Base-by-base conservation (phyloP, 805 yeast genomes). In the Kurtzmaniella fragi region DNA sequence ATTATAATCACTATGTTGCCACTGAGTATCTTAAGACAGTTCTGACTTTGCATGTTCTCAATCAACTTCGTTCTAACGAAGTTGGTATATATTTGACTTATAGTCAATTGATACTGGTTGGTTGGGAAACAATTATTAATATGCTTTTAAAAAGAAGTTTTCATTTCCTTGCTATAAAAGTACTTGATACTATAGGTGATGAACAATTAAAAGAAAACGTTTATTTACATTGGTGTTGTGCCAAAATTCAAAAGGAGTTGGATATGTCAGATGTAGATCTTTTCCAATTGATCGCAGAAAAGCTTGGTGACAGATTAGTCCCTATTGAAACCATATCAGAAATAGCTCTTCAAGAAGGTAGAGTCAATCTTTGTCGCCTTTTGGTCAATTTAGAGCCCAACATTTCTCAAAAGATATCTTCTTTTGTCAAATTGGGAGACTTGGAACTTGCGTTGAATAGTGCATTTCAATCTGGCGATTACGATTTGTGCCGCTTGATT, bases 261-360 rank as follows among this genome's bases (percentile, higher is more conserved):
- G 73, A 71, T 23, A 46, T 71, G 41, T 69, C 74, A 1, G 97
- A 91, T 52, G 66, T 69, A 4, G 78, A 77, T 28, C 59, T 91
- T 9, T 74, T 78, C 32, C 54, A 66, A 16, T 49, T 62, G 1
- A 66, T 91, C 1, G 53, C 73, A 5, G 61, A 67, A 7, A 75
- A 75, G 40, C 61, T 87, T 23, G 23, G 10, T 6, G 69, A 71
- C 3, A 71, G 81, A 14, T 45, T 45, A 16, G 44, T 65, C 7
- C 70, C 89, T 0, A 80, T 77, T 43, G 74, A 76, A 5, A 65
- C 70, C 20, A 75, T 88, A 20, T 79, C 87, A 0, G 64, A 69
- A 7, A 70, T 76, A 13, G 93, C 95, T 1, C 76, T 73, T 49
- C 81, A 82, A 50, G 97, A 91, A 58, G 98, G 98, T 1, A 68